A percentile compares a stretch with the other conserved stretches of the same genome.
Conservation (phyloP, 176 grass and related monocot genomes). For the Carex cristatella region DNA sequence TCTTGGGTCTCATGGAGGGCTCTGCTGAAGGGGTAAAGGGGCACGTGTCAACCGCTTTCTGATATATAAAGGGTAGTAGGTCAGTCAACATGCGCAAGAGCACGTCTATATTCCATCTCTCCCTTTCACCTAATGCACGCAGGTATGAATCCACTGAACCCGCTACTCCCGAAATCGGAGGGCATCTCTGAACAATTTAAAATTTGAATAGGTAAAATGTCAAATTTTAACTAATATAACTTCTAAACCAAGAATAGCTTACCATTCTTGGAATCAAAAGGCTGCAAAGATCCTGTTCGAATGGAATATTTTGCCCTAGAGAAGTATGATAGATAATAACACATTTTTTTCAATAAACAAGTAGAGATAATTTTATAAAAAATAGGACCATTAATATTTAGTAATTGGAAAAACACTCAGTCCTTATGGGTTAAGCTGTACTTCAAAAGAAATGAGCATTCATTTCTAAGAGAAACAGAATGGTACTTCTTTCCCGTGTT, state of each 20-base stretch:
- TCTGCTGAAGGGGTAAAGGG: conserved; percentile 47
- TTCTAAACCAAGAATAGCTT: neutral
- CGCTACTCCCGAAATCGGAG: conserved; percentile 88
- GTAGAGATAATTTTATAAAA: neutral
- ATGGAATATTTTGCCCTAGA: neutral
- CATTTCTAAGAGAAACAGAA: conserved; percentile 8
- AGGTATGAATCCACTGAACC: conserved; percentile 88
- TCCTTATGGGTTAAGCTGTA: neutral
- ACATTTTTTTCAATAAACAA: neutral
- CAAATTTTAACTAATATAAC: neutral
- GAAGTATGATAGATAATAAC: neutral
- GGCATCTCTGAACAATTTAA: conserved; percentile 62
- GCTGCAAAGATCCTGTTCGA: neutral
- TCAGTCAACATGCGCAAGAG: conserved; percentile 78
- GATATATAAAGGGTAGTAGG: conserved; percentile 77
- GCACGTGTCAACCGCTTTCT: conserved; percentile 65
- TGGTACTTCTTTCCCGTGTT: neutral
- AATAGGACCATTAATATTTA: neutral
- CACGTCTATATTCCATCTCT: conserved; percentile 89
- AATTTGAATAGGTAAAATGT: neutral
- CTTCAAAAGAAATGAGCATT: neutral
- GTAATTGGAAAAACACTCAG: neutral
- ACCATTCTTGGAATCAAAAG: neutral
- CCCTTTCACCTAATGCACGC: conserved; percentile 72
- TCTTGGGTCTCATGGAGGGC: conserved; percentile 21